Percentiles rank a stretch among this genome's conserved stretches.
Evolutionary conservation across 2,329 filamentous ascomycete genomes (phyloP).

Genomic region (Cercospora sp.): DNA sequence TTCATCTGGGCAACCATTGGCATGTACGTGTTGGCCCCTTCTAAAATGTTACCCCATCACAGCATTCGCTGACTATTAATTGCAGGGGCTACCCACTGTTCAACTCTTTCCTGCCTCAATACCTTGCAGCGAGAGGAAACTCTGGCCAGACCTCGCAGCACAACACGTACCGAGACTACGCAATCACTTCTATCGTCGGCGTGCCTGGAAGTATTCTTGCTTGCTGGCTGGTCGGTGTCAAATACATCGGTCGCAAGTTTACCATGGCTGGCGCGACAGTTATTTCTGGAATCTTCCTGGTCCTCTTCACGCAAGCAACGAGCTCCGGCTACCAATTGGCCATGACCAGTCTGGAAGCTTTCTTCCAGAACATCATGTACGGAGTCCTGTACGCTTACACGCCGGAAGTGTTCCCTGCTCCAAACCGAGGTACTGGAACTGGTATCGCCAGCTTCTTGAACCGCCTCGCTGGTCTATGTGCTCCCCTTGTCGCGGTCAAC

Average conservation of each 20-base stretch:
- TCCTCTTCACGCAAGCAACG: slow-evolving; percentile 62
- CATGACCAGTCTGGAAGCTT: slow-evolving; percentile 61
- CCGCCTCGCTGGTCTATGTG: slow-evolving; percentile 65
- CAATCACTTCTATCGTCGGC: slow-evolving; percentile 74
- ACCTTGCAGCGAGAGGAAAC: slow-evolving; percentile 61
- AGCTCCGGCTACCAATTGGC: slow-evolving; percentile 59
- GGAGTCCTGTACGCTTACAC: slow-evolving; percentile 76
- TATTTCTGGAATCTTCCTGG: slow-evolving; percentile 68
- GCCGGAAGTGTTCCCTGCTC: slow-evolving; percentile 73
- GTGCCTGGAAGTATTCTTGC: slow-evolving; percentile 76
- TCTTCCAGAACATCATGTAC: slow-evolving; percentile 68
- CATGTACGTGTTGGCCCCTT: slow-evolving; percentile 45
- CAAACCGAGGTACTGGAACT: slow-evolving; percentile 69
- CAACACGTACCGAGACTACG: slow-evolving; percentile 73
- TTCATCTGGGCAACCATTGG: slow-evolving; percentile 81
- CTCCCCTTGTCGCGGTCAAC: slow-evolving; percentile 64
- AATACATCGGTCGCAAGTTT: slow-evolving; percentile 70
- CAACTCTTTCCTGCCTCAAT: slow-evolving; percentile 88
- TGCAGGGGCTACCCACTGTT: slow-evolving; percentile 74
- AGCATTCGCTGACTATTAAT: background rate
- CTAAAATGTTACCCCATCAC: background rate
- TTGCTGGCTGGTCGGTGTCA: slow-evolving; percentile 70
- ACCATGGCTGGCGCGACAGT: slow-evolving; percentile 69
- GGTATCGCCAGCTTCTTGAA: slow-evolving; percentile 73
- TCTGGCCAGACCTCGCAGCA: slow-evolving; percentile 39